Conservation (phyloP, 805 yeast species). For the Yamadazyma tumulicola region DNA sequence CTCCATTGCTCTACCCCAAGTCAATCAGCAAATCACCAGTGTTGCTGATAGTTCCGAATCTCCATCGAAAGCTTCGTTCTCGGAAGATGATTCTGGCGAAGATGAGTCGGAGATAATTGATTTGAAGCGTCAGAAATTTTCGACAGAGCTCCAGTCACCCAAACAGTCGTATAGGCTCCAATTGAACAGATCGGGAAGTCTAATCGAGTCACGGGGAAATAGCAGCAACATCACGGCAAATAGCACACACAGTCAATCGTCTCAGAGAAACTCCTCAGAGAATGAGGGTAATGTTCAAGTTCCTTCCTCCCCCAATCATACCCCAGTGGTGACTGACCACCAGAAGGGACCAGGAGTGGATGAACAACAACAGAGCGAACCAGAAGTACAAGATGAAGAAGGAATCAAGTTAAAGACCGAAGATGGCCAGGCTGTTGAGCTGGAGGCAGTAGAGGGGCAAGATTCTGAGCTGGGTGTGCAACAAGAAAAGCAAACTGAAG, state of each 20-base stretch:
- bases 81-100: conserved; percentile 8
- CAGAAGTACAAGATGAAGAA: too few species aligned
- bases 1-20: too few species aligned
- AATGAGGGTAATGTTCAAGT: conserved; percentile 1
- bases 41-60: too few species aligned
- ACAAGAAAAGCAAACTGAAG: too few species aligned
- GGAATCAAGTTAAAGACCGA: too few species aligned
- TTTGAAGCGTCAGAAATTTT: conserved; percentile 4
- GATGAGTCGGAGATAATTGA: conserved; percentile 8
- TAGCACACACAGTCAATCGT: neutral
- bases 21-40: too few species aligned
- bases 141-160: neutral
- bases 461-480: too few species aligned
- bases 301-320: neutral
- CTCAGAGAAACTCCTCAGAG: neutral
- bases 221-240: neutral
- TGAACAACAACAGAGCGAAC: too few species aligned
- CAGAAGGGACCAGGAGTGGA: too few species aligned
- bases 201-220: neutral
- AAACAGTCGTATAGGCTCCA: neutral
- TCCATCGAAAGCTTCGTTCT: conserved; percentile 2
- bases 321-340: too few species aligned
- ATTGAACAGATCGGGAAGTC: conserved; percentile 1
- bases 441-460: too few species aligned
- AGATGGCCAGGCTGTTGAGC: too few species aligned